Base-by-base conservation (phyloP, 1,139 yeast species). In the Magnusiomyces suaveolens region DNA sequence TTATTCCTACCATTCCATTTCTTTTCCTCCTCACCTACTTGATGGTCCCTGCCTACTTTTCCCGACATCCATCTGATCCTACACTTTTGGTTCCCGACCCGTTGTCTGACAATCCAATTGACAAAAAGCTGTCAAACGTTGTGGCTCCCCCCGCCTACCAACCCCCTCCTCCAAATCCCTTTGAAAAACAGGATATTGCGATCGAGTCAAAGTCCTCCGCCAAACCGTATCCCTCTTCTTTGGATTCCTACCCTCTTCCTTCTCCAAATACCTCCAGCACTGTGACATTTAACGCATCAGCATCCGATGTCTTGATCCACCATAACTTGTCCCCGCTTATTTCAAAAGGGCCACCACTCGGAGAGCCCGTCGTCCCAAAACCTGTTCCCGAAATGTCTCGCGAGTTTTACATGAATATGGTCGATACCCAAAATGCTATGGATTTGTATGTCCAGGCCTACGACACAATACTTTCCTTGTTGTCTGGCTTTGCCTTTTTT, bases 341-440 rank as follows among this genome's bases (percentile, higher is more conserved):
- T 2, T 76, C 84, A 1, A 71, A 69, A 8, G 84, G 83, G 0
- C 80, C 81, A 1, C 73, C 79, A 0, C 62, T 85, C 46, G 67
- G 72, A 49, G 70, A 72, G 4, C 73, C 78, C 16, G 74, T 71
- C 14, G 62, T 77, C 0, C 94, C 95, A 1, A 80, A 79, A 57
- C 95, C 95, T 0, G 86, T 83, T 2, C 87, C 92, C 1, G 88
- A 87, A 65, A 75, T 86, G 51, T 82, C 92, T 21, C 76, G 87
- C 54, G 96, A 88, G 66, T 88, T 87, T 65, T 70, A 84, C 29
- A 68, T 88, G 58, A 88, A 88, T 66, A 72, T 87, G 62, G 87
- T 95, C 0, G 96, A 88, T 69, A 74, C 88, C 55, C 96, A 88
- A 64, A 88, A 88, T 66, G 84, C 82, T 62, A 84, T 86, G 88